These are phyloP conservation scores for Sideroxylon spinosum DNA, from an alignment of 179 eudicot species.

Conservation along the genomic window DNA sequence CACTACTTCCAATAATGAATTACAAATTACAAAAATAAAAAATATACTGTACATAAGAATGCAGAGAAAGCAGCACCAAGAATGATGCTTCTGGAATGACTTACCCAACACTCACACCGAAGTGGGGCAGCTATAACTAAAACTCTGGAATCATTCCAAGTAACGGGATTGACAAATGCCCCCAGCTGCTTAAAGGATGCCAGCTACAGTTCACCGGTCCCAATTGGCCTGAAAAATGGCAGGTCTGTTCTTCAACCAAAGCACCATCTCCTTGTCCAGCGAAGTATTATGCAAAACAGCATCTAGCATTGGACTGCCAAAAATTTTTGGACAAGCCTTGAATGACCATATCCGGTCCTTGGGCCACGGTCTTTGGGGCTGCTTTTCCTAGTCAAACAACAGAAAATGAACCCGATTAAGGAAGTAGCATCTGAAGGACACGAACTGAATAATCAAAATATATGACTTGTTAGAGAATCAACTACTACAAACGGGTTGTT, in stretches of 20 bases:
- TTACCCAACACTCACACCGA: too few species aligned
- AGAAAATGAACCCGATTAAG: neutral
- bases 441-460: neutral
- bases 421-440: neutral
- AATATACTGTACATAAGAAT: conserved; percentile 72
- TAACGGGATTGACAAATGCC: conserved; percentile 20
- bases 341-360: conserved; percentile 83
- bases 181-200: neutral
- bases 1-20: conserved; percentile 37
- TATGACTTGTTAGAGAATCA: neutral
- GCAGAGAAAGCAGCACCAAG: conserved; percentile 25
- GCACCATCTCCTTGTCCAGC: conserved; percentile 72
- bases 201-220: conserved; percentile 50
- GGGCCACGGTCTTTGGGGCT: conserved; percentile 91
- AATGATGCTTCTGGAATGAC: conserved; percentile 21
- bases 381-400: conserved; percentile 57
- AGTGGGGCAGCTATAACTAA: conserved; percentile 21
- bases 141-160: conserved; percentile 21
- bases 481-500: neutral
- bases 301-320: conserved; percentile 98
- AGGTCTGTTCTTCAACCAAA: conserved; percentile 90
- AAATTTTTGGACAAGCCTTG: conserved; percentile 43
- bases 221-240: conserved; percentile 75
- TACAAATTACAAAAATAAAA: conserved; percentile 39
- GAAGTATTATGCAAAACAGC: conserved; percentile 53